Percentiles rank a stretch among this genome's conserved stretches.
These are phyloP conservation scores for Quercus mongolica DNA, from an alignment of 306 rosid genomes.

Conservation along the genomic window DNA sequence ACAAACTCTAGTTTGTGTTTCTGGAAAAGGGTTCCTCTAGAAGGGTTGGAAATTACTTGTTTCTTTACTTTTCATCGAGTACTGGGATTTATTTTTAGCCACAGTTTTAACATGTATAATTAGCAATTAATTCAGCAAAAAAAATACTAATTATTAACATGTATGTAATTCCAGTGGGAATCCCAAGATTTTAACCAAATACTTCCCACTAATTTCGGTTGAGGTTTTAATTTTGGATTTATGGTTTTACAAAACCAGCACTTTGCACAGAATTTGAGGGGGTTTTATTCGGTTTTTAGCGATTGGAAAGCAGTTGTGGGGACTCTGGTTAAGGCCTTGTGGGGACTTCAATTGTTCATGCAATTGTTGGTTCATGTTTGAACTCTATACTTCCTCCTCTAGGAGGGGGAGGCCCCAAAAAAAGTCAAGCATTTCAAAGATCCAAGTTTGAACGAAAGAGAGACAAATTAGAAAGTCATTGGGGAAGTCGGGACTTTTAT, in stretches of 20 bases:
- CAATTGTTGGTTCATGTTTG: constrained; percentile 15
- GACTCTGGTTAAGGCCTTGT: background rate
- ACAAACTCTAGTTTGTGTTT: too few species aligned
- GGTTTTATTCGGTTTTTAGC: background rate
- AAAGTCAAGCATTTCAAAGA: constrained; percentile 29
- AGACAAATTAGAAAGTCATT: constrained; percentile 6
- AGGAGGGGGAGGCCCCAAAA: constrained; percentile 29
- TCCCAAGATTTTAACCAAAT: constrained; percentile 23
- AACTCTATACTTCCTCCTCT: constrained; percentile 7
- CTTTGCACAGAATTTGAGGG: constrained; percentile 17
- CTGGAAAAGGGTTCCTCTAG: too few species aligned
- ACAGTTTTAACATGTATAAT: background rate
- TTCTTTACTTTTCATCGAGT: too few species aligned
- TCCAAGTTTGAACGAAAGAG: constrained; percentile 39
- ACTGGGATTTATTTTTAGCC: too few species aligned
- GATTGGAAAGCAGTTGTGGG: constrained; percentile 15
- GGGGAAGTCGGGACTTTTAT: background rate
- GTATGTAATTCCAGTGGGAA: constrained; percentile 20
- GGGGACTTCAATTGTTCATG: background rate
- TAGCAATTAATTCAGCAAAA: background rate
- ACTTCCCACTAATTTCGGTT: constrained; percentile 9
- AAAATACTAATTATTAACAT: background rate
- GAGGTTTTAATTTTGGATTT: background rate
- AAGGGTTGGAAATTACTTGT: too few species aligned
- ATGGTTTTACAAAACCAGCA: background rate